These are phyloP conservation scores for Colletotrichum orbiculare DNA, from an alignment of 2,329 filamentous ascomycete species.

Conservation along the genomic window DNA sequence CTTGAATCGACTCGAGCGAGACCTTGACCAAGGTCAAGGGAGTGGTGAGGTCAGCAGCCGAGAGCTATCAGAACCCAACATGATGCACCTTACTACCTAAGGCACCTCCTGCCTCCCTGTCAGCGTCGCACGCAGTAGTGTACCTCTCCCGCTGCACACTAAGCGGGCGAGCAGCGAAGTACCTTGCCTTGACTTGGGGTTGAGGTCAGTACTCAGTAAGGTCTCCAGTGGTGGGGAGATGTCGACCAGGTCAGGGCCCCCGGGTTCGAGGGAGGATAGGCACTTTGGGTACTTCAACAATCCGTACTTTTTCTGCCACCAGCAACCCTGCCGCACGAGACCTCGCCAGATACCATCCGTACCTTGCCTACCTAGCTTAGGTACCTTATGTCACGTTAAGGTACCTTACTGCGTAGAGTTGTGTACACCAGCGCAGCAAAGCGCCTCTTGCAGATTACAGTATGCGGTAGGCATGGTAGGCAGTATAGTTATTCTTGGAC, in stretches of 20 bases:
- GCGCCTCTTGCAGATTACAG: too few relatives aligned
- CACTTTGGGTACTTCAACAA: conserved; percentile 28
- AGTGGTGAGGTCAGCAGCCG: background rate
- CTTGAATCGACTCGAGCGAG: too few relatives aligned
- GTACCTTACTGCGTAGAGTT: too few relatives aligned
- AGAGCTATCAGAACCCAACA: background rate
- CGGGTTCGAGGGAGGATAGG: conserved; percentile 23
- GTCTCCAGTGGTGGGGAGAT: conserved; percentile 34
- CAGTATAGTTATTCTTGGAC: too few relatives aligned
- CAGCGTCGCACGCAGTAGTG: too few relatives aligned
- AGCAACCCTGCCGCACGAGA: conserved; percentile 3
- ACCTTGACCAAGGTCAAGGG: background rate
- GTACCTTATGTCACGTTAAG: too few relatives aligned
- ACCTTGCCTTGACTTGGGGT: conserved; percentile 29
- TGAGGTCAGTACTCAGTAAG: conserved; percentile 26
- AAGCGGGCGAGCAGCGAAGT: conserved; percentile 11
- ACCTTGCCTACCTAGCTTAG: too few relatives aligned
- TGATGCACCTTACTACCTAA: too few relatives aligned
- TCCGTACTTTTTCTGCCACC: conserved; percentile 21
- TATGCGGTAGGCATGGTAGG: too few relatives aligned
- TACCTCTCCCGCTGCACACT: background rate
- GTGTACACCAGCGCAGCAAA: too few relatives aligned
- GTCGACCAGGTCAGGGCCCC: conserved; percentile 33
- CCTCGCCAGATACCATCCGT: too few relatives aligned
- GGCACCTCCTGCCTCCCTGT: too few relatives aligned